Evolutionary conservation across 257 asterid species (phyloP).

Genomic region (Solanum bulbocastanum): DNA sequence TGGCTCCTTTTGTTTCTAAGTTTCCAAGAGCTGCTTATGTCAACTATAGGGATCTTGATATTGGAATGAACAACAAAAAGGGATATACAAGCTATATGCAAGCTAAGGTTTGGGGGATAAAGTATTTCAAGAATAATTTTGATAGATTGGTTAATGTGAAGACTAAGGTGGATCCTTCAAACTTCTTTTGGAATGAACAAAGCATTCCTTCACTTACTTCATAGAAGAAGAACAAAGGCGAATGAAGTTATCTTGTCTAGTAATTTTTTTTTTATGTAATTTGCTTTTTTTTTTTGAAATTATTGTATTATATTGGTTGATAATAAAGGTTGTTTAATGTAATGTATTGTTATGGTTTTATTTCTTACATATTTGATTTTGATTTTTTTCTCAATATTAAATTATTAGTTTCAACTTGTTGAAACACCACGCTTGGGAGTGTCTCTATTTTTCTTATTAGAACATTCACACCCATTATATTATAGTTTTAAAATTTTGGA

Average conservation of each 20-base stretch:
- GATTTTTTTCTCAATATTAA: neutral
- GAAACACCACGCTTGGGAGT: neutral
- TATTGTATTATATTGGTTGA: neutral
- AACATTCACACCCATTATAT: neutral
- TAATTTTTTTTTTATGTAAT: neutral
- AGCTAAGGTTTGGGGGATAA: neutral
- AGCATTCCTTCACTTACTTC: neutral
- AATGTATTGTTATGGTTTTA: neutral
- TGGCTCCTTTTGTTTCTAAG: neutral
- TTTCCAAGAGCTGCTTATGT: neutral
- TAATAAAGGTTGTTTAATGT: neutral
- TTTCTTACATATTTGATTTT: neutral
- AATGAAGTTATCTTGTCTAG: neutral
- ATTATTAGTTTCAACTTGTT: neutral
- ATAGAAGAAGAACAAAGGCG: neutral
- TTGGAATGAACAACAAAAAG: neutral
- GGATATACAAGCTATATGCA: neutral
- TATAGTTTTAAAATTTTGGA: neutral
- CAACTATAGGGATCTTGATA: constrained; percentile 6
- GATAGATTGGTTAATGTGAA: constrained; percentile 1
- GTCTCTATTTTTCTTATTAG: neutral
- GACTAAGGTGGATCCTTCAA: neutral
- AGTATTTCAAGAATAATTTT: constrained; percentile 1
- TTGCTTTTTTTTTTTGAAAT: neutral
- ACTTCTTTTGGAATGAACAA: constrained; percentile 4